Evolutionary conservation across 2,329 filamentous ascomycete species (phyloP), one percentile per base, ranked within the genome.

Genomic region (Nemania abortiva): DNA sequence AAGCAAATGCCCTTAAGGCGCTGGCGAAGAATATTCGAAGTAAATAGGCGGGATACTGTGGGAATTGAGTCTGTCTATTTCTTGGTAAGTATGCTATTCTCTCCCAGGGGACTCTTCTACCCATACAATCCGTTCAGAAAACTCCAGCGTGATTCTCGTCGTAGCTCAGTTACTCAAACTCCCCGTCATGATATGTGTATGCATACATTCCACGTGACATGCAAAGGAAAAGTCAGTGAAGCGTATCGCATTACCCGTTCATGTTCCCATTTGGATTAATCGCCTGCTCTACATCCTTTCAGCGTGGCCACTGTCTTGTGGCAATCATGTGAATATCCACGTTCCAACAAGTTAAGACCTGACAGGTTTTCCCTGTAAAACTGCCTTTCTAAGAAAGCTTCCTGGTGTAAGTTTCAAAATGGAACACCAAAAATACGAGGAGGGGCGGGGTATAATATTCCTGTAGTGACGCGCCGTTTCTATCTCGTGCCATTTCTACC

Each of bases 151-250:
- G 29, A 45, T 42, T 61, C 49, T 63, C 53, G 31, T 68, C 50
- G 18, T 55, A 53, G 45, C 47, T 57, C 39, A 65, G 53, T 63
- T 65, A 69, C 39, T 68, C 68, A 70, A 70, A 69, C 65, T 65
- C 55, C 59, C 29, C 31, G 29, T 45, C 61, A 58, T 39, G 57
- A 56, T 66, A 22, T 56, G 47, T 62, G 49, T 54, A 57, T 68
- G 60, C 54, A 60, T 47, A 42, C 57, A 59, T 66, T 60, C 58
- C 55, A 63, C 42, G n/a, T 31, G 20, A 59, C n/a, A 53, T 31
- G 5, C 29, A 11, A 37, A 59, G 10, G 22, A n/a, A n/a, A 54
- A 24, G 27, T n/a, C 4, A 47, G 47, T 58, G 56, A 37, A 65
- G 50, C 53, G 63, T 65, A 50, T 65, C 61, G 29, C 50, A 24